Evolutionary conservation across 352 stramenopile species (phyloP), one percentile per base, ranked within the genome.

Genomic region (Pseudoperonospora humuli): DNA sequence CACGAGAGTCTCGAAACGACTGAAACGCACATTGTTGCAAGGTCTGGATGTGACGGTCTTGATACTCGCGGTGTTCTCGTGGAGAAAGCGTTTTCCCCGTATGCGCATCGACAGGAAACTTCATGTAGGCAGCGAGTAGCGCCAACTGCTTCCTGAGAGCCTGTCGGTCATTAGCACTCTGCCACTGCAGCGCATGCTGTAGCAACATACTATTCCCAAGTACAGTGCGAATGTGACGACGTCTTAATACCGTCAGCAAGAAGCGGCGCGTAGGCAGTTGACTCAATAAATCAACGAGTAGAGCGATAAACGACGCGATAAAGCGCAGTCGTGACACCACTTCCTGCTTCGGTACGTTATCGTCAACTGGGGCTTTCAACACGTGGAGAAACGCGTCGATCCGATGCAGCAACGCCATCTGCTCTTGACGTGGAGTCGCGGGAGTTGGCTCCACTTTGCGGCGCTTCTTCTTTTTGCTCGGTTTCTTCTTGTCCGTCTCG

Each of bases 241-340:
- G 74, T 2, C 79, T 60, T 26, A 96, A 42, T 28, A 95, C 54
- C 10, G 66, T 63, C 28, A 72, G 52, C 8, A 96, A 54, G 32
- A 93, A 95, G 27, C 83, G 79, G n/a, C 89, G 82, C 15, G 90
- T 97, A n/a, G 87, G 75, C 2, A 95, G 57, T 54, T 96, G 84
- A 18, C 53, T 71, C 37, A 97, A 62, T 7, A 97, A 56, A 31
- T 97, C 87, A 19, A 74, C 77, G 26, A 95, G 44, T 25, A 96
- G 61, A 33, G 77, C 75, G 44, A 97, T 42, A 28, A 83, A 84
- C 10, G 84, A 42, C 11, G 66, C 77, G 8, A 84, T 28, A 36
- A 80, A 92, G 27, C 62, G 62, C 15, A 72, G 15, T 13, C 37
- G 50, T 8, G 44, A 50, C 9, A 26, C 32, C 29, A 59, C 6